Base-by-base conservation (phyloP, 1,284 basidiomycete genomes). In the Xerocomus cyaneibrunnescens region DNA sequence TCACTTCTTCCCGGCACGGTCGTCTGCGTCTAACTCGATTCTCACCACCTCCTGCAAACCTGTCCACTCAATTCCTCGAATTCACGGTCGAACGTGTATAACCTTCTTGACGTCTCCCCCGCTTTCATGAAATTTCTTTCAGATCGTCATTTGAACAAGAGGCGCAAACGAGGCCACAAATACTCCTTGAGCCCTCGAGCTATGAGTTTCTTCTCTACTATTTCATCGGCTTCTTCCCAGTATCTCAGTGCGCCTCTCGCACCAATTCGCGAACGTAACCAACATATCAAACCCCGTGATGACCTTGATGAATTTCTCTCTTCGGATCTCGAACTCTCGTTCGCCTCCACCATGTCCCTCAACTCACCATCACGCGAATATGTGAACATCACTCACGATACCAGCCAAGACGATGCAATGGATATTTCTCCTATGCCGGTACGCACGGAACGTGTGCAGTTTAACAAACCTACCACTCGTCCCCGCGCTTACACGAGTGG, bases 261-360 rank as follows among this genome's bases (percentile, higher is more conserved):
- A 13, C 76, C 76, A 52, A 69, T 73, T 30, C 76, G 79, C 60
- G 81, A 82, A 66, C 74, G 69, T 42, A 65, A 66, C 50, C 74
- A 76, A 59, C 68, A 69, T 52, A 67, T 62, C 56, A 70, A 65
- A 43, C 63, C 69, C 41, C 69, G 67, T 51, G 76, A 81, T 61
- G 81, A 86, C 48, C 66, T 81, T 48, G 83, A 88, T 54, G 80
- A 84, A 37, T 85, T 83, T 65, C 75, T 84, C 41, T 82, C 82
- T 25, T 85, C 83, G 13, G 85, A 89, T 61, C 77, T 90, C 39
- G 88, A 91, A 64, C 73, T 83, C 37, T 91, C 88, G 16, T 91
- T 91, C 64, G 87, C 87, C 13, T 89, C 87, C 25, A 87, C 78
- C 56, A 84, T 91, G 68, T 90, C 88, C 7, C 72, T 91, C 40